phyloP scores from a whole-genome alignment of 2,329 filamentous ascomycete genomes.

The Trichothecium sympodiale region DNA sequence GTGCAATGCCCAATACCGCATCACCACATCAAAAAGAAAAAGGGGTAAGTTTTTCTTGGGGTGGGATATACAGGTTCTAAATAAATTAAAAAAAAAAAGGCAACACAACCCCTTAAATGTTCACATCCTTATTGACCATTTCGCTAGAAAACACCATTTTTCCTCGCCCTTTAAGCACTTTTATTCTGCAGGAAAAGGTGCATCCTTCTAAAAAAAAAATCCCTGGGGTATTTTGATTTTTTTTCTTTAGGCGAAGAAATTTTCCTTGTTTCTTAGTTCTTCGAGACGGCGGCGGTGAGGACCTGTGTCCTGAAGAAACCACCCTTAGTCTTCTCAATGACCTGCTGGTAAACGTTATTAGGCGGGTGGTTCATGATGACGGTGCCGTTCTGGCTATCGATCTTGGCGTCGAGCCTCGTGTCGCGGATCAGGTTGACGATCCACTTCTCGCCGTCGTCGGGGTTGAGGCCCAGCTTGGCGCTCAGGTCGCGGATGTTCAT shows the following conservation, averaged over 20 bases:
- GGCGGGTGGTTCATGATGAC: constrained; percentile 99
- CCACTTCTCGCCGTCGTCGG: constrained; percentile 99
- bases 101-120: constrained; percentile 5
- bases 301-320: constrained; percentile 98
- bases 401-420: constrained; percentile 95
- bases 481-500: constrained; percentile 98
- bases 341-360: constrained; percentile 97
- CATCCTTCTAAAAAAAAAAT: too few relatives aligned
- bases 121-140: too few relatives aligned
- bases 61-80: constrained; percentile 3
- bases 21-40: too few relatives aligned
- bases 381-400: constrained; percentile 97
- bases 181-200: too few relatives aligned
- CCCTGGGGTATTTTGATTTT: too few relatives aligned
- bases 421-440: constrained; percentile 99
- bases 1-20: constrained; percentile 4
- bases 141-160: too few relatives aligned
- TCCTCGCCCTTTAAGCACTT: too few relatives aligned
- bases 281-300: constrained; percentile 56
- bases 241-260: too few relatives aligned
- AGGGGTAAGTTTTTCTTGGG: too few relatives aligned
- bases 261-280: constrained; percentile 22
- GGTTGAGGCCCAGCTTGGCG: constrained; percentile 77
- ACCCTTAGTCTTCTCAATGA: constrained; percentile 98
- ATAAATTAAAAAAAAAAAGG: constrained; percentile 11